Evolutionary conservation across 352 stramenopile species (phyloP).

Genomic region (Aphanomyces stellatus): DNA sequence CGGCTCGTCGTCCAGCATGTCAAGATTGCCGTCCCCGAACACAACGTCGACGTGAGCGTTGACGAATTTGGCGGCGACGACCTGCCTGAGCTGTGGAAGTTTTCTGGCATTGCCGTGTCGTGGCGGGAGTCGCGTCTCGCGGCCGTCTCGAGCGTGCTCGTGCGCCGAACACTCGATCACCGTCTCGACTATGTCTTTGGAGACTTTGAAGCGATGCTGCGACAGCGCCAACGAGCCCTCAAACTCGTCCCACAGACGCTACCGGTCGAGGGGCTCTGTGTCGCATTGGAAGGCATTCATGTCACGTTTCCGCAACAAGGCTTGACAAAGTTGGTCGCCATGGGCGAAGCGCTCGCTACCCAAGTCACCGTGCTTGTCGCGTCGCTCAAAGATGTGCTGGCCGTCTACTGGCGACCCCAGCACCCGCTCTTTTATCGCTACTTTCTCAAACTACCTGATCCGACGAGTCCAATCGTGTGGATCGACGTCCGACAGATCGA

Average conservation of each 20-base stretch:
- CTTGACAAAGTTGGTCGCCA: conserved; percentile 22
- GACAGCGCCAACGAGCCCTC: conserved; percentile 33
- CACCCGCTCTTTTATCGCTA: conserved; percentile 49
- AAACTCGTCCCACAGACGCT: background rate
- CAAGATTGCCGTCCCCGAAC: conserved; percentile 26
- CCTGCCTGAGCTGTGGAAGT: conserved; percentile 60
- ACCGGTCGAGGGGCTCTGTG: conserved; percentile 39
- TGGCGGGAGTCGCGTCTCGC: conserved; percentile 39
- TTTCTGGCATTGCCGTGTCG: conserved; percentile 35
- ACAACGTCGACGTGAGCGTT: conserved; percentile 31
- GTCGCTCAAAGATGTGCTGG: conserved; percentile 23
- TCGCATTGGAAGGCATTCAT: conserved; percentile 40
- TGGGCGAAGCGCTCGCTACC: conserved; percentile 25
- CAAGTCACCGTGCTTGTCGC: conserved; percentile 29
- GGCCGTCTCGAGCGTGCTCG: conserved; percentile 28
- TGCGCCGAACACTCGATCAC: conserved; percentile 45
- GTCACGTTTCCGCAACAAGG: conserved; percentile 32
- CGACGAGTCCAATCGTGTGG: conserved; percentile 36
- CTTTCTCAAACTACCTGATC: conserved; percentile 39
- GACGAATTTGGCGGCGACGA: conserved; percentile 56
- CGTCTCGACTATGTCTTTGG: conserved; percentile 50
- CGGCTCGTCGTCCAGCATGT: conserved; percentile 48
- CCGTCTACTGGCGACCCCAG: conserved; percentile 50
- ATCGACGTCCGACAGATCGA: conserved; percentile 35
- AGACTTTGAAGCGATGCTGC: conserved; percentile 57